A percentile compares a stretch with the other conserved stretches of the same genome.
Evolutionary conservation across 2,329 filamentous ascomycete species (phyloP).

Genomic region (Penicillium digitatum): DNA sequence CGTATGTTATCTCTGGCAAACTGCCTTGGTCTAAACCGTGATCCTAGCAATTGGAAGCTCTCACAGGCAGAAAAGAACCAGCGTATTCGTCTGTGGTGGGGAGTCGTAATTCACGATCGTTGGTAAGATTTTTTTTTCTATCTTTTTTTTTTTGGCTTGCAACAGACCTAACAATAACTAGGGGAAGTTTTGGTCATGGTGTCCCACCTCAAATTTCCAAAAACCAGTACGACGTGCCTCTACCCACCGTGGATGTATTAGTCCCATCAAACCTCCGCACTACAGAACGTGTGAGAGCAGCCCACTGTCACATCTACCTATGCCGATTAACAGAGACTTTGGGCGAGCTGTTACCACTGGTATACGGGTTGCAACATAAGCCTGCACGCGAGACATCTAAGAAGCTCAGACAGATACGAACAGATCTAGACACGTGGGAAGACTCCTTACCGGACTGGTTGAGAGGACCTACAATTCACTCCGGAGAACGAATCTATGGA

Average conservation of each 20-base stretch:
- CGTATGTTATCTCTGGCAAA: conserved; percentile 54
- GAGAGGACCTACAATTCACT: conserved; percentile 31
- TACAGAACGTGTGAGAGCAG: conserved; percentile 45
- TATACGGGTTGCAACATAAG: conserved; percentile 45
- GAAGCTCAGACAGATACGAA: conserved; percentile 44
- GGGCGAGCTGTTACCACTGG: conserved; percentile 45
- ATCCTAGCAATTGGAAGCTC: conserved; percentile 53
- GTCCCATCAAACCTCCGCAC: conserved; percentile 34
- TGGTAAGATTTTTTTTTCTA: conserved; percentile 42
- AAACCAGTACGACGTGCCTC: conserved; percentile 54
- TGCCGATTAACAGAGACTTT: conserved; percentile 50
- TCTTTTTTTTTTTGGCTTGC: neutral
- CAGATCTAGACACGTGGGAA: conserved; percentile 46
- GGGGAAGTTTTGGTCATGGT: conserved; percentile 55
- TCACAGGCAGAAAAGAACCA: conserved; percentile 50
- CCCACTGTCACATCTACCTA: conserved; percentile 51
- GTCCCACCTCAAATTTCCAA: conserved; percentile 52
- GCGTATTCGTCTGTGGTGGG: conserved; percentile 55
- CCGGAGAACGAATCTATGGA: conserved; percentile 37
- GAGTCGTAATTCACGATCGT: conserved; percentile 54
- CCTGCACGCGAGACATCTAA: conserved; percentile 44
- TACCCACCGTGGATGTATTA: conserved; percentile 47
- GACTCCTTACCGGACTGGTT: conserved; percentile 46
- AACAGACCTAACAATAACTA: conserved; percentile 22
- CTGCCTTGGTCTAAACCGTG: conserved; percentile 54